phyloP scores from a whole-genome alignment of 2,329 filamentous ascomycete genomes.

The Berkeleyomyces rouxiae region DNA sequence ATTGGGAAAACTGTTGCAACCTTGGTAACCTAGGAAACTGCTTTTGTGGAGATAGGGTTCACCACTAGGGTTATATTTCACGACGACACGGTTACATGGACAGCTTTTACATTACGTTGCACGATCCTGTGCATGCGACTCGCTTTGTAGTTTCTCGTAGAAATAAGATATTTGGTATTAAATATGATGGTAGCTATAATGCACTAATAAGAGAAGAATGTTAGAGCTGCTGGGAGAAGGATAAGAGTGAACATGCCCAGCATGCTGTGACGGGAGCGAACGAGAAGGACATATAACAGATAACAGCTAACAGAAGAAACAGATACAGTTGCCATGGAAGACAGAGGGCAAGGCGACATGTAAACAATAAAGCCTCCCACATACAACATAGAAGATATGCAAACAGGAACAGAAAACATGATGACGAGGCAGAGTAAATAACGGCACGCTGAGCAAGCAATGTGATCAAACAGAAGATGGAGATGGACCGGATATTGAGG shows the following conservation, averaged over 20 bases:
- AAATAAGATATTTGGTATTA: neutral
- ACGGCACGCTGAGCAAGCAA: neutral
- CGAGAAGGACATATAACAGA: neutral
- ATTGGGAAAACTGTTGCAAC: no score
- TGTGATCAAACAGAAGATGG: neutral
- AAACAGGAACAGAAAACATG: neutral
- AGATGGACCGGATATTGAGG: neutral
- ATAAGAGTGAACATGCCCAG: neutral
- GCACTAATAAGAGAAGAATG: neutral
- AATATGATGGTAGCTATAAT: neutral
- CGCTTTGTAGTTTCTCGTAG: neutral
- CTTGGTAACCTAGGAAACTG: neutral
- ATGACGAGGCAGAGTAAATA: neutral
- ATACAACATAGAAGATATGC: neutral
- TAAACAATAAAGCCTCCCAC: neutral
- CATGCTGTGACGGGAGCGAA: neutral
- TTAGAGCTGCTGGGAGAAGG: neutral
- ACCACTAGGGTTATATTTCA: neutral
- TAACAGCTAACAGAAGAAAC: neutral
- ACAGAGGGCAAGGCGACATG: neutral
- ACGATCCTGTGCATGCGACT: no score
- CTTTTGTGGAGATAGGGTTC: neutral
- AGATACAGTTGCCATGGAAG: neutral
- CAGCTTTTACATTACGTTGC: no score
- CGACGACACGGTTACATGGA: neutral